Base-by-base conservation (phyloP, 768 basidiomycete species). In the Guyanaporus albipodus region DNA sequence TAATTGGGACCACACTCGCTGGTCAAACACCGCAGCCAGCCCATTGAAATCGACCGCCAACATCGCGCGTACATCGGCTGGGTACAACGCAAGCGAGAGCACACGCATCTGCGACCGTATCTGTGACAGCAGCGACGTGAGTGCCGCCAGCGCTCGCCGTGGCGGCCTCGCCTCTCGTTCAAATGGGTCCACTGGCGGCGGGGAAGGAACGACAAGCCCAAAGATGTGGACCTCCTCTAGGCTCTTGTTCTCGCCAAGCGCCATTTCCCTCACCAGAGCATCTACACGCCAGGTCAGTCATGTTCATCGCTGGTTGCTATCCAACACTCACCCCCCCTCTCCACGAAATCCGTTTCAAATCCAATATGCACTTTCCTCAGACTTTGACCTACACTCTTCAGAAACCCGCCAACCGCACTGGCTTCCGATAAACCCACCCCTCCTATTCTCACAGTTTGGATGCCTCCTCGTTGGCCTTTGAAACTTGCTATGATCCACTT, bases 151-250 rank as follows among this genome's bases (percentile, higher is more conserved):
- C 40, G 50, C 49, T 38, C 46, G 45, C 17, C 31, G 50, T 2
- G 39, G 52, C 8, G 50, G 22, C n/a, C 26, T 26, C 18, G 46
- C 38, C 6, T 50, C 53, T 21, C 54, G 46, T 4, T 44, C 58
- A n/a, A 56, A 61, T 23, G 58, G 55, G 42, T 62, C 57, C 17
- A 27, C 38, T 2, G 45, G 61, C 6, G 66, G 59, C 33, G 61
- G 64, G 23, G 66, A 61, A 17, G 61, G 64, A 36, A 67, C 55
- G 12, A 66, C 56, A 9, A 66, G 59, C 6, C 62, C 64, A 45
- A 68, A 68, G 22, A 66, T 52, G 45, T 68, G 66, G 32, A 63
- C 48, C 44, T 64, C 66, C 39, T 55, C 55, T 22, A 66, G 52
- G 35, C 42, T 49, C 22, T 42, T 52, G 38, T 64, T 68, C 15